A percentile compares a stretch with the other conserved stretches of the same genome.
These are phyloP conservation scores for Zymoseptoria passerinii DNA, from an alignment of 2,329 filamentous ascomycete species.

Conservation along the genomic window DNA sequence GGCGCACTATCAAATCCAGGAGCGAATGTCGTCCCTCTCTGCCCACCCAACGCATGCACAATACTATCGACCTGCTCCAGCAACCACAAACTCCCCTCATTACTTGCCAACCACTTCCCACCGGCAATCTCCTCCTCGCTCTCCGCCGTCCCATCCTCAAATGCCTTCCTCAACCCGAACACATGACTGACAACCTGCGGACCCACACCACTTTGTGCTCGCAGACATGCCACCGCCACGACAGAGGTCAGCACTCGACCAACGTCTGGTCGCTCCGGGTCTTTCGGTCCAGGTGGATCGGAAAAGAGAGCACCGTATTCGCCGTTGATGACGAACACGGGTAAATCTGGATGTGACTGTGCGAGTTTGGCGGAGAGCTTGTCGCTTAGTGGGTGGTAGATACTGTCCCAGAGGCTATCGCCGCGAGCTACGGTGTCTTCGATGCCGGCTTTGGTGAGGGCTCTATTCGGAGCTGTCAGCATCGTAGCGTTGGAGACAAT, in stretches of 20 bases:
- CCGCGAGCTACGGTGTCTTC: conserved; percentile 50
- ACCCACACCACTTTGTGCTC: conserved; percentile 72
- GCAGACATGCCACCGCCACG: conserved; percentile 64
- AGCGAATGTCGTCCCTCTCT: conserved; percentile 48
- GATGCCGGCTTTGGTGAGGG: conserved; percentile 40
- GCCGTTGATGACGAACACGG: conserved; percentile 66
- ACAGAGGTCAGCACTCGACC: conserved; percentile 66
- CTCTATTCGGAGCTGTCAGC: conserved; percentile 4
- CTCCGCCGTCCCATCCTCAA: conserved; percentile 55
- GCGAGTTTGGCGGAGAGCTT: conserved; percentile 66
- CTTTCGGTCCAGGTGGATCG: conserved; percentile 47
- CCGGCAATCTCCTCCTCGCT: conserved; percentile 49
- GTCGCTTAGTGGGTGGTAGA: conserved; percentile 65
- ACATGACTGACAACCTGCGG: conserved; percentile 76
- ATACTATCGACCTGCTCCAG: conserved; percentile 54
- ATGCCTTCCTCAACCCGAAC: conserved; percentile 69
- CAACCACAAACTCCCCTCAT: conserved; percentile 58
- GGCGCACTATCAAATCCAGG: conserved; percentile 37
- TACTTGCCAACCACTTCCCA: conserved; percentile 53
- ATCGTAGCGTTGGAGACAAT: not conserved
- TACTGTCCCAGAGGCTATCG: conserved; percentile 60
- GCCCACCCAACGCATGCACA: conserved; percentile 43
- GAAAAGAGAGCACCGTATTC: conserved; percentile 69
- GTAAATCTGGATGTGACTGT: conserved; percentile 70
- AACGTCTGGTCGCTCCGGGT: conserved; percentile 39